These are phyloP conservation scores for Metschnikowia cubensis DNA, from an alignment of 805 yeast species.

Conservation along the genomic window DNA sequence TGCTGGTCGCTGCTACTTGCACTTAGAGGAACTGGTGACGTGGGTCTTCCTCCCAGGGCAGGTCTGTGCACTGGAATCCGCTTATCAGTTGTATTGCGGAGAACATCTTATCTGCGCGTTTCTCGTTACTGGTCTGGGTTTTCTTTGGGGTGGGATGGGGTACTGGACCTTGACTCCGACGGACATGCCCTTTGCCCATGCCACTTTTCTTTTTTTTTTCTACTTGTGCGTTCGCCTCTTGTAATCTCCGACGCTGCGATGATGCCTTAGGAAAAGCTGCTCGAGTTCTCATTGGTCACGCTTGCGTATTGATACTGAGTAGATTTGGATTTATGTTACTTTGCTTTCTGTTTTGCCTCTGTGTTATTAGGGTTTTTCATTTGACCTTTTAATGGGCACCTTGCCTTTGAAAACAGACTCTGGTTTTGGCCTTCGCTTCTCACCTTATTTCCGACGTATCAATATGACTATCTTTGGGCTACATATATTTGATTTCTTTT, in stretches of 20 bases:
- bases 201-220: neutral
- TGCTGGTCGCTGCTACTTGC: constrained; percentile 4
- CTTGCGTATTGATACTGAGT: neutral
- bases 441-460: too few species aligned
- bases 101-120: neutral
- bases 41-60: neutral
- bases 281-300: neutral
- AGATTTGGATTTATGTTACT: neutral
- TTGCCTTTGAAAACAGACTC: too few species aligned
- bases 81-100: constrained; percentile 1
- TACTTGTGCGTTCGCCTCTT: constrained; percentile 2
- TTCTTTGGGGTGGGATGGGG: too few species aligned
- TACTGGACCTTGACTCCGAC: too few species aligned
- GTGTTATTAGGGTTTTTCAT: too few species aligned
- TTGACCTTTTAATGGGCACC: too few species aligned
- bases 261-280: neutral
- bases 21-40: constrained; percentile 1
- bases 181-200: too few species aligned
- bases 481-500: too few species aligned
- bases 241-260: neutral
- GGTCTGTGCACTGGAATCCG: neutral
- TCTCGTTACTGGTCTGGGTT: neutral
- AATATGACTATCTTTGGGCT: too few species aligned
- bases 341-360: neutral
- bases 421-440: too few species aligned